Percentiles rank a stretch among this genome's conserved stretches.
These are phyloP conservation scores for Trematosphaeria pertusa DNA, from an alignment of 2,329 filamentous ascomycete genomes.

Conservation along the genomic window DNA sequence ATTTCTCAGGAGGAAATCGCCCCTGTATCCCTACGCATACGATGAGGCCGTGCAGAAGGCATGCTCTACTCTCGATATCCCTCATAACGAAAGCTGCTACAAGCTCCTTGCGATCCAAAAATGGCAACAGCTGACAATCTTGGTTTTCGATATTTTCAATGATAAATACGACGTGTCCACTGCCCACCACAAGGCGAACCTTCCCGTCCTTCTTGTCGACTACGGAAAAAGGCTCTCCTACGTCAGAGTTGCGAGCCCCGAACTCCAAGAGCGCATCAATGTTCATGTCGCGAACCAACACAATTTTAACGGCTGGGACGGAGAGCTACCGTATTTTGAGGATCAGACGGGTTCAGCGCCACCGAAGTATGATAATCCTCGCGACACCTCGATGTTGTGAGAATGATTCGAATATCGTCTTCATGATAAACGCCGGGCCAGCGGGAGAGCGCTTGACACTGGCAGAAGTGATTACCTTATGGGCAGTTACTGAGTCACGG, in stretches of 20 bases:
- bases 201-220: conserved; percentile 8
- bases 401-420: not conserved
- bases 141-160: conserved; percentile 9
- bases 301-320: conserved; percentile 6
- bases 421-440: not conserved
- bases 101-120: conserved; percentile 11
- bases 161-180: conserved; percentile 6
- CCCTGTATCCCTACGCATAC: conserved; percentile 4
- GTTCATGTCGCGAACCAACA: conserved; percentile 6
- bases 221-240: conserved; percentile 6
- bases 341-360: conserved; percentile 1
- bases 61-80: conserved; percentile 6
- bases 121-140: conserved; percentile 6
- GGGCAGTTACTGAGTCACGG: no score
- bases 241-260: conserved; percentile 6
- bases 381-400: not conserved
- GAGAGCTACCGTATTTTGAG: conserved; percentile 6
- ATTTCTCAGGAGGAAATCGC: conserved; percentile 3
- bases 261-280: conserved; percentile 5
- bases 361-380: conserved; percentile 1
- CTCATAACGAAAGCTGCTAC: conserved; percentile 4
- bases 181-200: conserved; percentile 5
- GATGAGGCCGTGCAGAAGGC: conserved; percentile 6
- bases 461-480: no score
- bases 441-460: no score